These are phyloP conservation scores for Phytopythium cucurbitacearum DNA, from an alignment of 352 stramenopile species.

Conservation along the genomic window DNA sequence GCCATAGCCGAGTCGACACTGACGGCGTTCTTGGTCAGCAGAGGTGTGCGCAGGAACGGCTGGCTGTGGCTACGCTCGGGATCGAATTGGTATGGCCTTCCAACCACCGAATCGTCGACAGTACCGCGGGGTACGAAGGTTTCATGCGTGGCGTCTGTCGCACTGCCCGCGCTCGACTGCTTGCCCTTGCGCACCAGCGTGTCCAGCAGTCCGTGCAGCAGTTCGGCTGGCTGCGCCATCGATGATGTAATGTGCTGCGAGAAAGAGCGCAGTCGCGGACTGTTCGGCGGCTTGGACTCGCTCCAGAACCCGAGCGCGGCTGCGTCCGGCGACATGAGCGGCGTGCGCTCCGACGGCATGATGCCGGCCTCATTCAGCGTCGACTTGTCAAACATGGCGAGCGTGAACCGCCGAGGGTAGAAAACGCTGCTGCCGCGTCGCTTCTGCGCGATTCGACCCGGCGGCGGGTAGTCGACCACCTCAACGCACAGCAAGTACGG, in stretches of 20 bases:
- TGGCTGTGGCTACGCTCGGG: constrained; percentile 37
- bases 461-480: constrained; percentile 64
- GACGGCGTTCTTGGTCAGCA: constrained; percentile 27
- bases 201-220: constrained; percentile 68
- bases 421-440: constrained; percentile 50
- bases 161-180: constrained; percentile 9
- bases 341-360: constrained; percentile 27
- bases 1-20: constrained; percentile 40
- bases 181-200: constrained; percentile 58
- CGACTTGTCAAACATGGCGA: constrained; percentile 59
- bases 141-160: neutral
- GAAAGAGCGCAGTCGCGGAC: constrained; percentile 61
- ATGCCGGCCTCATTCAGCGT: constrained; percentile 28
- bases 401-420: constrained; percentile 47
- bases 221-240: constrained; percentile 53
- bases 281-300: constrained; percentile 51
- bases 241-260: constrained; percentile 73
- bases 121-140: neutral
- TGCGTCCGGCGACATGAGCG: constrained; percentile 52
- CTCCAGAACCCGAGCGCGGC: constrained; percentile 80
- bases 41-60: constrained; percentile 24
- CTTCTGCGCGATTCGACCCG: constrained; percentile 21
- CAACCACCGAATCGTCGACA: constrained; percentile 4
- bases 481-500: constrained; percentile 75
- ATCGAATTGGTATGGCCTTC: constrained; percentile 1